Conservation (phyloP, 306 rosid genomes). For the Lotus japonicus region DNA sequence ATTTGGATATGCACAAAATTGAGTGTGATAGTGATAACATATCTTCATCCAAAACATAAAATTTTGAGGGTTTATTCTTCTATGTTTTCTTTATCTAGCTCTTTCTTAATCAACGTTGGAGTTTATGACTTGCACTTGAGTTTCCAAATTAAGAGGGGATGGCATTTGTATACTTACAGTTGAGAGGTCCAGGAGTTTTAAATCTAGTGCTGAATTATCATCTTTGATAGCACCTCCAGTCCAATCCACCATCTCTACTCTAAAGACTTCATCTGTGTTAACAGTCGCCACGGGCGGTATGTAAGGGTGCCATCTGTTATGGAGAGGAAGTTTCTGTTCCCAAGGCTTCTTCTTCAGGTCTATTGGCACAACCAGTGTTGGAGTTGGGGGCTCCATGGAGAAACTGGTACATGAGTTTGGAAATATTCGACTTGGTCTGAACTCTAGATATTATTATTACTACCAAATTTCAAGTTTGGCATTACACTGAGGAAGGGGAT, state of each 20-base stretch:
- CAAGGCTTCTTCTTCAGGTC: conserved; percentile 65
- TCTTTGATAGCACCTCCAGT: conserved; percentile 66
- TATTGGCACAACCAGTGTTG: conserved; percentile 51
- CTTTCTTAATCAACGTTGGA: no score
- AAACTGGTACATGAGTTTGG: neutral
- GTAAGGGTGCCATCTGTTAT: conserved; percentile 85
- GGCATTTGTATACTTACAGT: conserved; percentile 39
- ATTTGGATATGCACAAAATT: neutral
- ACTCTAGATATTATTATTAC: neutral
- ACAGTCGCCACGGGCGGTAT: conserved; percentile 36
- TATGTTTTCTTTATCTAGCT: no score
- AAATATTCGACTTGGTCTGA: neutral
- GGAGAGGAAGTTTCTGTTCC: conserved; percentile 68
- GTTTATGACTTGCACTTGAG: no score
- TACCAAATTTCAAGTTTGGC: neutral
- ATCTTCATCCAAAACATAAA: no score
- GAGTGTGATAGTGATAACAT: no score
- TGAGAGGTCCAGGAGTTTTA: conserved; percentile 55
- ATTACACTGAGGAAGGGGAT: conserved; percentile 1
- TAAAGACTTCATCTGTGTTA: conserved; percentile 39
- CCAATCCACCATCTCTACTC: conserved; percentile 83
- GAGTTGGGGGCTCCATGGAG: conserved; percentile 62
- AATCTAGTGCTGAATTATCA: conserved; percentile 57
- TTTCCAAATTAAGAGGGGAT: neutral
- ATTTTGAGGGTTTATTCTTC: no score